Evolutionary conservation across 129 eudicot species (phyloP).

Genomic region (Escallonia rubra): DNA sequence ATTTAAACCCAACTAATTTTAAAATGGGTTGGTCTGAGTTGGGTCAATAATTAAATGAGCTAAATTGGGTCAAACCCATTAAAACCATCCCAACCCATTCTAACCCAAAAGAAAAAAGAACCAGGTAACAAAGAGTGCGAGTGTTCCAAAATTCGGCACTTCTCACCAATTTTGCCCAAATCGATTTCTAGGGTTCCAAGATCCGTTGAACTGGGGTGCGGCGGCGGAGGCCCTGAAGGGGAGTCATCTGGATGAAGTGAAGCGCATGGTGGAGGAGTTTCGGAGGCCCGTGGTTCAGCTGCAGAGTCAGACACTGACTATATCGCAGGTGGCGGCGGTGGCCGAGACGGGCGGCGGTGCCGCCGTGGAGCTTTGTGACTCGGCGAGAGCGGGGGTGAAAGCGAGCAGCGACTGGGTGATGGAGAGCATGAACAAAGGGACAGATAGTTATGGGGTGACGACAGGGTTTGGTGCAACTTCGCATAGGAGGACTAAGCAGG

Average conservation of each 20-base stretch:
- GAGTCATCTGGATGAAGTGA: slow-evolving; percentile 45
- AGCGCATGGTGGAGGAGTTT: slow-evolving; percentile 37
- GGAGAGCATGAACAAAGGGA: slow-evolving; percentile 44
- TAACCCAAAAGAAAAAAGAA: no score
- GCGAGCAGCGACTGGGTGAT: slow-evolving; percentile 46
- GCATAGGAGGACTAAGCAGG: slow-evolving; percentile 45
- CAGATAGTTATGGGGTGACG: slow-evolving; percentile 44
- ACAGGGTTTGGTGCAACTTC: slow-evolving; percentile 56
- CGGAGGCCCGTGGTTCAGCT: slow-evolving; percentile 26
- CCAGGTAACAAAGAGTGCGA: no score
- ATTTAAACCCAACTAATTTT: no score
- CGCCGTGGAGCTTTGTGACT: slow-evolving; percentile 40
- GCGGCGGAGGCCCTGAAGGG: slow-evolving; percentile 36
- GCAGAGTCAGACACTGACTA: slow-evolving; percentile 32
- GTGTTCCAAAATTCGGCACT: no score
- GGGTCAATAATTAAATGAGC: no score
- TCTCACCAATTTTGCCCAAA: not conserved
- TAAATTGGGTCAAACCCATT: no score
- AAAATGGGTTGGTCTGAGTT: no score
- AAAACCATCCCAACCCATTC: no score
- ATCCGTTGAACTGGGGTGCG: slow-evolving; percentile 35
- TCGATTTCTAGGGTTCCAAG: no score
- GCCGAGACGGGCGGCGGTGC: slow-evolving; percentile 21
- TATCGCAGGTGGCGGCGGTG: slow-evolving; percentile 41
- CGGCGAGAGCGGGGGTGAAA: slow-evolving; percentile 29